Evolutionary conservation across 2,329 filamentous ascomycete species (phyloP).

Genomic region (Trichophyton mentagrophytes): DNA sequence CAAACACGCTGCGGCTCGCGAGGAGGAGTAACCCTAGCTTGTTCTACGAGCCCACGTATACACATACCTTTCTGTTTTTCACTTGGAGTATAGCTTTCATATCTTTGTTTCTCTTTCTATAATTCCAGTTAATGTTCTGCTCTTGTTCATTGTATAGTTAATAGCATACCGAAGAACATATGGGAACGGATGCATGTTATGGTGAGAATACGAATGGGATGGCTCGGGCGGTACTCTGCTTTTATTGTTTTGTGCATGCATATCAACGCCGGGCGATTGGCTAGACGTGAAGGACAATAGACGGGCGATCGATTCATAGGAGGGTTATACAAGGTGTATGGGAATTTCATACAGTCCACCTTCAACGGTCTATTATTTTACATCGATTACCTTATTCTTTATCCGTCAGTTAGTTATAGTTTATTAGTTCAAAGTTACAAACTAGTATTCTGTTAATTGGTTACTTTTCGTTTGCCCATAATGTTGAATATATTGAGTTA

Average conservation of each 20-base stretch:
- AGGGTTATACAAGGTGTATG: background rate
- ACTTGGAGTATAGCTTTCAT: background rate
- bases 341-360: background rate
- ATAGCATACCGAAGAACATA: background rate
- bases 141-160: background rate
- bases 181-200: background rate
- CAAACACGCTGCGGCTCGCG: conserved; percentile 27
- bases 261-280: background rate
- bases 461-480: too few relatives aligned
- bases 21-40: conserved; percentile 3
- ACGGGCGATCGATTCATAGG: background rate
- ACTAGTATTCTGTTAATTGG: too few relatives aligned
- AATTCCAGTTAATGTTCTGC: too few relatives aligned
- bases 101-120: background rate
- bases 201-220: background rate
- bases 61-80: background rate
- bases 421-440: too few relatives aligned
- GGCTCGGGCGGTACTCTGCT: background rate
- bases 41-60: background rate
- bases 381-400: background rate
- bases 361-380: background rate
- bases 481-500: too few relatives aligned
- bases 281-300: background rate
- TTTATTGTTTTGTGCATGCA: background rate
- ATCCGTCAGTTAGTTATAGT: too few relatives aligned